A percentile compares a stretch with the other conserved stretches of the same genome.
phyloP scores from a whole-genome alignment of 2,329 filamentous ascomycete genomes.

The Stromatinia cepivora region DNA sequence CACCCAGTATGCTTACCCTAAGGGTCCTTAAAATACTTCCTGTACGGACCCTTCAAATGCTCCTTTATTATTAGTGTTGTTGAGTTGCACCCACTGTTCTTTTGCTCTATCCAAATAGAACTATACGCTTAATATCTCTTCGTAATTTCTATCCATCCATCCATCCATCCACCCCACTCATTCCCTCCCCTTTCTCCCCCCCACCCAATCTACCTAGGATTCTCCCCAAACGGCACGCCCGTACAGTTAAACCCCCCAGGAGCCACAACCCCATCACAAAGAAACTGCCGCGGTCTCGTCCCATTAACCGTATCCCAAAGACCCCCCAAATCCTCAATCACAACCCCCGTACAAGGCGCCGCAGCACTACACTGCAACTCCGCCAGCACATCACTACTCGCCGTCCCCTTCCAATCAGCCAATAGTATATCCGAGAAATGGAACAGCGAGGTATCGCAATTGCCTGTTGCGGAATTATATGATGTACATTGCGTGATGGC shows the following conservation, averaged over 20 bases:
- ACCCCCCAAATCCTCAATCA: slow-evolving; percentile 7
- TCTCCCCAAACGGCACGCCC: slow-evolving; percentile 18
- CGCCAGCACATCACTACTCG: slow-evolving; percentile 29
- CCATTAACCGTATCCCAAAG: slow-evolving; percentile 19
- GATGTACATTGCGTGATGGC: slow-evolving; percentile 46
- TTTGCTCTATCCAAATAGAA: too few species aligned
- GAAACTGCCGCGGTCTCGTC: slow-evolving; percentile 11
- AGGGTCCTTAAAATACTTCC: too few species aligned
- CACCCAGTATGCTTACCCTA: too few species aligned
- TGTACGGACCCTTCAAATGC: too few species aligned
- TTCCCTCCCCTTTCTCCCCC: too few species aligned
- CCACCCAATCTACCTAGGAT: slow-evolving; percentile 6
- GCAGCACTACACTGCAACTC: slow-evolving; percentile 41
- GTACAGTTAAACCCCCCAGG: slow-evolving; percentile 18
- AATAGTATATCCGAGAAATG: slow-evolving; percentile 41
- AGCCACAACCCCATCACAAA: slow-evolving; percentile 14
- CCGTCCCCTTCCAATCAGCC: slow-evolving; percentile 30
- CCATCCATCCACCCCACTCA: neutral
- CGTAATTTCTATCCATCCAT: too few species aligned
- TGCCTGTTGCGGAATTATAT: slow-evolving; percentile 42
- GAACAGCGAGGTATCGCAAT: slow-evolving; percentile 46
- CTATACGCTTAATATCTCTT: too few species aligned
- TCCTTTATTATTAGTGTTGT: too few species aligned
- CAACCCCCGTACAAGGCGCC: slow-evolving; percentile 26
- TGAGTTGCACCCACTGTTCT: too few species aligned